Base-by-base conservation (phyloP, 2,329 filamentous ascomycete genomes). In the Reticulascus tulasneorum region DNA sequence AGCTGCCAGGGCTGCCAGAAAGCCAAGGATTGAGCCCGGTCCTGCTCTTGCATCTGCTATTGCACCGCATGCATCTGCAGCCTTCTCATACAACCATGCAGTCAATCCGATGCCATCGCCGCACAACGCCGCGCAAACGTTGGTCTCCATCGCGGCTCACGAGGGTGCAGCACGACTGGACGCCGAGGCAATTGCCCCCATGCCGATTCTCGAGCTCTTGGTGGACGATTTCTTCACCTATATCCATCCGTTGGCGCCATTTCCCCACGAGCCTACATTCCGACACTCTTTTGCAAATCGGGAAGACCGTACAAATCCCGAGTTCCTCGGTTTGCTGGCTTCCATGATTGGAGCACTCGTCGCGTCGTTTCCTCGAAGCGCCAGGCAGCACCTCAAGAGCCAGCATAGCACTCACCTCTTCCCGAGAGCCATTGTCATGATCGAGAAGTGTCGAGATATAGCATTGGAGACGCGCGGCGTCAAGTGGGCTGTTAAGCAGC, bases 171-270 rank as follows among this genome's bases (percentile, higher is more conserved):
- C 52, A 3, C 54, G 60, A n/a, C 53, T 79, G 11, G 74, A 77
- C 40, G 76, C 81, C 30, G 85, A 90, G 53, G 68, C 75, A 3
- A 88, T 90, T 43, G 84, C 82, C 25, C 81, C 84, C 0, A 69
- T 82, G 57, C 73, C 77, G 7, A 77, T 82, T 9, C 64, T 90
- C 34, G 73, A 83, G 49, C 70, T 82, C 3, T 68, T 89, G 12
- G 75, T 90, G 38, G 82, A 89, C 55, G 85, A 90, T 62, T 90
- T 86, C 69, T 90, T 89, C 61, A 87, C 82, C 13, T 88, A 88
- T 55, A 82, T 89, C 35, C 83, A 89, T 49, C 85, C 85, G 2
- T 70, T 90, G 8, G 77, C 77, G 39, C 85, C 85, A 0, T 89
- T 90, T 38, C 85, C 85, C 0, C 85, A 90, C 56, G 83, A 89